Evolutionary conservation across 1,284 basidiomycete genomes (phyloP), one percentile per base, ranked within the genome.

Genomic region (Malassezia globosa): DNA sequence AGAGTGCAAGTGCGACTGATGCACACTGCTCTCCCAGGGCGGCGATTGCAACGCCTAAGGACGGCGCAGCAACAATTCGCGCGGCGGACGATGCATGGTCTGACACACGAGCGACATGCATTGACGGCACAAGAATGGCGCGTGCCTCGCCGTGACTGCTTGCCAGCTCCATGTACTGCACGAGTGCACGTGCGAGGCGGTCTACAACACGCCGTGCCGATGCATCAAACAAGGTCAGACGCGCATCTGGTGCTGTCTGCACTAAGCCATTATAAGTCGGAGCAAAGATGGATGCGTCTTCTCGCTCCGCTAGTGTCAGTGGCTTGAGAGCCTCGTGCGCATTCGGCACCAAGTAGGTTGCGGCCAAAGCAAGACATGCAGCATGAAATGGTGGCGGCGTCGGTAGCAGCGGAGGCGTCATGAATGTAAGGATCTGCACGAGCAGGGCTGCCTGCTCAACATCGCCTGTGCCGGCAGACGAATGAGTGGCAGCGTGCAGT

Each of bases 351-450:
- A 94, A 77, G 61, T 80, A 83, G 56, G 79, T 78, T 18, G 87
- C 82, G 0, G 86, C 82, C 1, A 94, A 75, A 7, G 78, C 77
- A 11, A 92, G 76, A 16, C 92, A 80, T 0, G 87, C 82, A 3
- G 80, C 76, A 66, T 96, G 89, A 51, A 92, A 48, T 19, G 48
- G 35, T 3, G 79, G 73, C 0, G 84, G 80, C 19, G 86, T 75
- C 4, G 85, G 77, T 48, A 75, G 77, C n/a, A n/a, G n/a, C n/a
- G n/a, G n/a, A 1, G 78, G 75, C 59, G 84, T 81, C 14, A 90
- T 73, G 3, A 79, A 78, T 1, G 88, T 77, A 4, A 92, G 75
- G 1, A 89, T 74, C 16, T 59, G 56, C 18, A 52, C 37, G 10
- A 47, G 44, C 11, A 52, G 41, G 49, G 84, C 80, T 6, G 86